These are phyloP conservation scores for Dothidotthia symphoricarpi DNA, from an alignment of 2,329 filamentous ascomycete species.

Conservation along the genomic window DNA sequence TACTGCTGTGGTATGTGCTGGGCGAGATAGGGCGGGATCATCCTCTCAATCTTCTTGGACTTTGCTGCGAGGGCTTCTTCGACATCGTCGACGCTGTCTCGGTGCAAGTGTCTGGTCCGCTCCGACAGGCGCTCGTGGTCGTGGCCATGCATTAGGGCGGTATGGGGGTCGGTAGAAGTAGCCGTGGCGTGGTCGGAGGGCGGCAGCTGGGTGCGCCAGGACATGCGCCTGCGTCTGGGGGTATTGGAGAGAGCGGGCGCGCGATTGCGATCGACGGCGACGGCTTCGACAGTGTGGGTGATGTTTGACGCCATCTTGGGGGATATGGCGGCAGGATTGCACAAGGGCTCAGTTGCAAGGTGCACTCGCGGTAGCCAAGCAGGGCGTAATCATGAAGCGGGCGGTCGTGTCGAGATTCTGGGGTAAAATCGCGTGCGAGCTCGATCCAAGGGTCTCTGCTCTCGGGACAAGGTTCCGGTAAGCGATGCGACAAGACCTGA, in stretches of 20 bases:
- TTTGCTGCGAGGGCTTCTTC: conserved; percentile 31
- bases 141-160: conserved; percentile 39
- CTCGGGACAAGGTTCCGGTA: too few species aligned
- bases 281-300: conserved; percentile 21
- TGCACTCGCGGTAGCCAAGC: conserved; percentile 3
- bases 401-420: conserved; percentile 18
- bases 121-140: conserved; percentile 36
- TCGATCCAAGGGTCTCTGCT: conserved; percentile 10
- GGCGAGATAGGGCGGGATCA: conserved; percentile 82
- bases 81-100: conserved; percentile 21
- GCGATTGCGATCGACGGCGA: conserved; percentile 26
- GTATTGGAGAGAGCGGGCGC: conserved; percentile 9
- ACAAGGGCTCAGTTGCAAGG: neutral
- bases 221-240: conserved; percentile 27
- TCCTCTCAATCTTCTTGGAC: conserved; percentile 68
- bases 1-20: conserved; percentile 90
- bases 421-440: conserved; percentile 21
- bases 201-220: conserved; percentile 29
- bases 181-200: conserved; percentile 8
- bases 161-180: conserved; percentile 29
- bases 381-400: conserved; percentile 15
- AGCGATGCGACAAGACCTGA: too few species aligned
- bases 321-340: conserved; percentile 6
- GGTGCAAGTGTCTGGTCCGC: conserved; percentile 32
- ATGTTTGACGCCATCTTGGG: conserved; percentile 29